Percentiles rank a stretch among this genome's conserved stretches.
These are phyloP conservation scores for Kappamyces sp. DNA, from an alignment of 192 early-diverging fungal species.

Conservation along the genomic window DNA sequence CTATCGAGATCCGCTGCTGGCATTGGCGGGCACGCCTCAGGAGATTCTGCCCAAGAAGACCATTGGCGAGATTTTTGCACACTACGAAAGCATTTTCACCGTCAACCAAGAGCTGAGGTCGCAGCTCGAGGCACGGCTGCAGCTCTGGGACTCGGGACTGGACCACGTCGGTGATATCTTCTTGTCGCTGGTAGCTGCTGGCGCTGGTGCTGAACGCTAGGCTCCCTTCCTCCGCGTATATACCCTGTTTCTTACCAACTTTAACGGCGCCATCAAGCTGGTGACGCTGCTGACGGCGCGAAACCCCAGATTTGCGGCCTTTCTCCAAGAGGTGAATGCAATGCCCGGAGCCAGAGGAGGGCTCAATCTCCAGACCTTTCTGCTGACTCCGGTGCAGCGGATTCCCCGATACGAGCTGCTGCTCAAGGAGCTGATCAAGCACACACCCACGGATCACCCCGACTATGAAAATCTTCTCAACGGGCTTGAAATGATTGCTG, in stretches of 20 bases:
- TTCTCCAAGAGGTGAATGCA: slow-evolving; percentile 26
- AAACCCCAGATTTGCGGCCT: slow-evolving; percentile 19
- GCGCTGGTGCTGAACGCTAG: slow-evolving; percentile 8
- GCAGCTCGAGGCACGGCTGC: slow-evolving; percentile 23
- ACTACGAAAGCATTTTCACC: slow-evolving; percentile 22
- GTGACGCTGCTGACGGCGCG: slow-evolving; percentile 10
- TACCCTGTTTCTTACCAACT: slow-evolving; percentile 28
- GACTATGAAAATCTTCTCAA: slow-evolving; percentile 67
- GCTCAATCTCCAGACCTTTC: slow-evolving; percentile 67
- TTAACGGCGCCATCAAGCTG: slow-evolving; percentile 27
- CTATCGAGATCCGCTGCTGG: slow-evolving; percentile 24
- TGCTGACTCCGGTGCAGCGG: slow-evolving; percentile 87
- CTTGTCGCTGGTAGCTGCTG: slow-evolving; percentile 19
- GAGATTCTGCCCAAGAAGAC: slow-evolving; percentile 26
- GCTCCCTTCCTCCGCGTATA: slow-evolving; percentile 28
- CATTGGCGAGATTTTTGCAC: slow-evolving; percentile 22
- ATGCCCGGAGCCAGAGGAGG: slow-evolving; percentile 51
- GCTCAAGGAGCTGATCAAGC: slow-evolving; percentile 38
- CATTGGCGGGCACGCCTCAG: slow-evolving; percentile 7
- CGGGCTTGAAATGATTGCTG: slow-evolving; percentile 56
- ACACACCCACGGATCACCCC: slow-evolving; percentile 64
- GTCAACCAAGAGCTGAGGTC: slow-evolving; percentile 23
- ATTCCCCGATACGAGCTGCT: slow-evolving; percentile 83
- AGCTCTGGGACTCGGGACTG: slow-evolving; percentile 2
- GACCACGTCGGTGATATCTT: slow-evolving; percentile 28